A percentile compares a stretch with the other conserved stretches of the same genome.
phyloP scores from a whole-genome alignment of 441 rosid species.

The Cnidoscolus chayamansa region DNA sequence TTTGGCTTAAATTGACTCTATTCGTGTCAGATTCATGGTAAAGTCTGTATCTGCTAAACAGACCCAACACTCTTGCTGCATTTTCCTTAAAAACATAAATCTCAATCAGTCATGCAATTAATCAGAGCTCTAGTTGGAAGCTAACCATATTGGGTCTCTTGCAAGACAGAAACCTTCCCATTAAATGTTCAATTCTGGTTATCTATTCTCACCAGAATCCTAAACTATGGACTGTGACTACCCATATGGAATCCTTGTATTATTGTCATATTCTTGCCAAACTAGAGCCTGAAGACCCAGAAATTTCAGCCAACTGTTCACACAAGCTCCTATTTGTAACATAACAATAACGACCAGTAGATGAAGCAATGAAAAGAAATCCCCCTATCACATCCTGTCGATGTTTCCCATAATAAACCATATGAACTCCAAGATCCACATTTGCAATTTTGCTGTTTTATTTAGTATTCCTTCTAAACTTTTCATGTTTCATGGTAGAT shows the following conservation, averaged over 20 bases:
- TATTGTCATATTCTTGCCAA: neutral
- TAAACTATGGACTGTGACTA: neutral
- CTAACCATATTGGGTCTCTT: neutral
- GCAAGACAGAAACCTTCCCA: neutral
- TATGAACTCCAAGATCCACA: too few species aligned
- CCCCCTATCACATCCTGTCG: neutral
- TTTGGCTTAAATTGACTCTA: neutral
- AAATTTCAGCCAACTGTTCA: neutral
- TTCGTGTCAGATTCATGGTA: neutral
- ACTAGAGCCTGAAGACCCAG: neutral
- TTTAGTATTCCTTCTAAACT: neutral
- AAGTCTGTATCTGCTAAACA: conserved; percentile 13
- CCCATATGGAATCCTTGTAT: neutral
- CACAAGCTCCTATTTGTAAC: too few species aligned
- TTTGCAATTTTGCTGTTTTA: neutral
- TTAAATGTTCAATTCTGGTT: neutral
- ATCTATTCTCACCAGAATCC: neutral
- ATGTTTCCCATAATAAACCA: neutral
- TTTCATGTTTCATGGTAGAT: neutral
- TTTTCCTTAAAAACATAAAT: neutral
- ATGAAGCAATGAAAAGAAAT: neutral
- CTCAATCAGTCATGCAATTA: conserved; percentile 6
- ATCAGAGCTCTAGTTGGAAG: neutral
- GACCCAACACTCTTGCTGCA: neutral
- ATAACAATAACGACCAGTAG: too few species aligned